Evolutionary conservation across 306 rosid species (phyloP).

Genomic region (Gastrolobium bilobum): DNA sequence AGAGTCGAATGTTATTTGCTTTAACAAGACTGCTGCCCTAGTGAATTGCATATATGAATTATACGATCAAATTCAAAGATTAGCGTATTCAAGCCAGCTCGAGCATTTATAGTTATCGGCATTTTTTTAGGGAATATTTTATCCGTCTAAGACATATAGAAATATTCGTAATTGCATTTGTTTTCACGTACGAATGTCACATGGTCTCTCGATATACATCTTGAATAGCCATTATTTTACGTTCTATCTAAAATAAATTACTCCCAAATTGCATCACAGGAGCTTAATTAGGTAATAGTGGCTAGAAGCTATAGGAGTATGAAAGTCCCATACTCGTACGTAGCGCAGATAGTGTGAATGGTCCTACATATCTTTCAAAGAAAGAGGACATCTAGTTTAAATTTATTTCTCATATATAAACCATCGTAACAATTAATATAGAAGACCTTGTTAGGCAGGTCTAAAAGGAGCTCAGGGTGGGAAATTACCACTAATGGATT

Average conservation of each 20-base stretch:
- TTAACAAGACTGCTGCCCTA: not conserved
- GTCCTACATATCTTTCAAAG: conserved; percentile 20
- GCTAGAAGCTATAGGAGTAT: not conserved
- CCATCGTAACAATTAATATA: not conserved
- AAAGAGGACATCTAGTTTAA: conserved; percentile 25
- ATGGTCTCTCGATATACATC: not conserved
- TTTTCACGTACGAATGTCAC: not conserved
- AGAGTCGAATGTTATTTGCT: not conserved
- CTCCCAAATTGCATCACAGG: conserved; percentile 12
- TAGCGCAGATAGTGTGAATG: conserved; percentile 15
- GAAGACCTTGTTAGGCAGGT: too few relatives aligned
- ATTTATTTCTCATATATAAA: not conserved
- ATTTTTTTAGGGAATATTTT: not conserved
- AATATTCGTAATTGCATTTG: conserved; percentile 1
- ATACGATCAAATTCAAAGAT: not conserved
- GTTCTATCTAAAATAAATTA: not conserved
- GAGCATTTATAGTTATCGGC: not conserved
- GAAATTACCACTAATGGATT: too few relatives aligned
- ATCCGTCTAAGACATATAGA: not conserved
- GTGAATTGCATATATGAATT: conserved; percentile 21
- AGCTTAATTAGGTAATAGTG: conserved; percentile 6
- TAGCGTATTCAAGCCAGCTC: not conserved
- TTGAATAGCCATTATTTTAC: not conserved
- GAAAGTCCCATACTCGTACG: not conserved
- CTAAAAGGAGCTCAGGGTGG: too few relatives aligned